Conservation (phyloP, 768 basidiomycete species). For the Gyrodon lividus region DNA sequence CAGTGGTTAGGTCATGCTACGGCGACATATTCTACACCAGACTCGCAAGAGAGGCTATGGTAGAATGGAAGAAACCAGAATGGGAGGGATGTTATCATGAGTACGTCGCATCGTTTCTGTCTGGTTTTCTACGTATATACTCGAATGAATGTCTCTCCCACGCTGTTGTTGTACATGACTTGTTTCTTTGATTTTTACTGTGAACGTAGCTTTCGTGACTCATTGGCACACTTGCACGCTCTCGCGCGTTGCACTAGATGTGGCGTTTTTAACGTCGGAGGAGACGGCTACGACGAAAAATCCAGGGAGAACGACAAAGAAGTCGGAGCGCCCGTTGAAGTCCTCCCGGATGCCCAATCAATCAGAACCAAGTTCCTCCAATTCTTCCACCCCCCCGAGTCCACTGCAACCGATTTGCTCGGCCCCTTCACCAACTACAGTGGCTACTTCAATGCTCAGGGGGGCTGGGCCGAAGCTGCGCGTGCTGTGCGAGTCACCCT, state of each 20-base stretch:
- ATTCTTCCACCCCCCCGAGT: slow-evolving; percentile 3
- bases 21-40: slow-evolving; percentile 64
- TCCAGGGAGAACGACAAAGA: slow-evolving; percentile 64
- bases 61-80: slow-evolving; percentile 64
- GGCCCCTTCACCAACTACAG: slow-evolving; percentile 22
- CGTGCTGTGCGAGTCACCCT: slow-evolving; percentile 61
- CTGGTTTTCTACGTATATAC: slow-evolving; percentile 25
- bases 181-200: no score
- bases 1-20: slow-evolving; percentile 78
- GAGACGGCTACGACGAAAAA: slow-evolving; percentile 44
- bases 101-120: slow-evolving; percentile 42
- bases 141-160: no score
- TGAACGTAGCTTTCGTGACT: no score
- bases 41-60: slow-evolving; percentile 76
- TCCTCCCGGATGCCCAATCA: slow-evolving; percentile 15
- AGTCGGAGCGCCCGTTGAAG: slow-evolving; percentile 50
- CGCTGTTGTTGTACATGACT: no score
- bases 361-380: slow-evolving; percentile 18
- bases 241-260: slow-evolving; percentile 12
- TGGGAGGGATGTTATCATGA: slow-evolving; percentile 84
- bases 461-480: slow-evolving; percentile 84
- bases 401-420: not conserved
- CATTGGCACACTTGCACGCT: no score
- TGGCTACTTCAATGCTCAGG: slow-evolving; percentile 73
- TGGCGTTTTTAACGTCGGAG: slow-evolving; percentile 26